Base-by-base conservation (phyloP, 2,329 filamentous ascomycete genomes). In the Hypomyces rosellus region DNA sequence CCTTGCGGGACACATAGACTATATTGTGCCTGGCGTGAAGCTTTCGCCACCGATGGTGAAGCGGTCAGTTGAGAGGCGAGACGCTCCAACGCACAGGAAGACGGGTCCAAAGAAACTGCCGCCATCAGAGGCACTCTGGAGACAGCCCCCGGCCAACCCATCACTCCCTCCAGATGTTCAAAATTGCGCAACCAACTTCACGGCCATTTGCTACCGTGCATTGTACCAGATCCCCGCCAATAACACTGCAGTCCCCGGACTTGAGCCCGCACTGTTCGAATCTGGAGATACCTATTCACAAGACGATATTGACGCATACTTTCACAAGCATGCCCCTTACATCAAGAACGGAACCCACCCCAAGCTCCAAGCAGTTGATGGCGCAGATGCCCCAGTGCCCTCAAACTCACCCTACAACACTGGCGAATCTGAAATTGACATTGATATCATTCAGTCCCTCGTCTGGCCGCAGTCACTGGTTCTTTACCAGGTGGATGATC, bases 371-470 rank as follows among this genome's bases (percentile, higher is more conserved):
- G 63, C 70, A 12, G 71, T 78, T 39, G 71, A 77, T 51, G 71
- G 71, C 30, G 73, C 67, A 1, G 59, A 64, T 14, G 64, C 73
- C n/a, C 73, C 75, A 48, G 72, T 65, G 20, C 61, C 59, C 1
- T 14, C 46, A 4, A 12, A 25, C 13, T 57, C 57, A 11, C 52
- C 51, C 12, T 48, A 40, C 33, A 58, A 59, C 37, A 57, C 55
- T 12, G 75, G 74, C 30, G 78, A 81, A 62, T 74, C 75, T 1
- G 64, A 75, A 34, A 69, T 81, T 9, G 76, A 79, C 56, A 75
- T 78, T 49, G 60, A 73, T 49, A 66, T 74, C 22, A 63, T 67
- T 14, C 73, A 74, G 51, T 70, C 75, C 0, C 63, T 80, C 48
- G 71, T 78, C 57, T 77, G 72, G 62, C 76, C 76, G 1, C 75